A percentile compares a stretch with the other conserved stretches of the same genome.
phyloP scores from a whole-genome alignment of 2,329 filamentous ascomycete species.

The Aspergillus tamarii region DNA sequence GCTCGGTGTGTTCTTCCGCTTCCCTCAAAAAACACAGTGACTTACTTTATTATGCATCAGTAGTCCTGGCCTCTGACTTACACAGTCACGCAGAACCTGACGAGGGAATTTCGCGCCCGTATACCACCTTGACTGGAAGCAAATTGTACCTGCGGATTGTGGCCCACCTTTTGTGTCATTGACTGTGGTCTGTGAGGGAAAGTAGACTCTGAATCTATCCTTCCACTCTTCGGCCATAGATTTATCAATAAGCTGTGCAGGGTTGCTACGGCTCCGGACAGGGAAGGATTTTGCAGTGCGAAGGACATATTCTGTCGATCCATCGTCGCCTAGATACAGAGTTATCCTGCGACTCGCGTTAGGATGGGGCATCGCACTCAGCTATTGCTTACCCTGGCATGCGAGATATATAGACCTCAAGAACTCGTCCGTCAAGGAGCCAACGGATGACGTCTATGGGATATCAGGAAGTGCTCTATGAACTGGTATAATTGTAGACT shows the following conservation, averaged over 20 bases:
- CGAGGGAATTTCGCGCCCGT: conserved; percentile 70
- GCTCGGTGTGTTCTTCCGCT: not conserved
- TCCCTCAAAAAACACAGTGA: conserved; percentile 16
- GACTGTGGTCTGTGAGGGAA: conserved; percentile 75
- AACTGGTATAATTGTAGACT: conserved; percentile 26
- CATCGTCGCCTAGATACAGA: conserved; percentile 48
- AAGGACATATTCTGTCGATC: conserved; percentile 46
- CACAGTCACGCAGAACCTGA: conserved; percentile 72
- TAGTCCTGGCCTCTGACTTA: conserved; percentile 70
- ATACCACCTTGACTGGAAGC: conserved; percentile 75
- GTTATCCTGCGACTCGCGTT: conserved; percentile 13
- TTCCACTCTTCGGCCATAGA: conserved; percentile 43
- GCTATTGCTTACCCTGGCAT: conserved; percentile 51
- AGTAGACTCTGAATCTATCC: conserved; percentile 73
- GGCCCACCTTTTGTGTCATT: conserved; percentile 64
- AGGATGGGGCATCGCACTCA: not conserved
- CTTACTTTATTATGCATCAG: conserved; percentile 87
- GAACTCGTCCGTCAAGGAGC: conserved; percentile 71
- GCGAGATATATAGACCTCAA: conserved; percentile 63
- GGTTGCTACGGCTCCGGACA: conserved; percentile 39
- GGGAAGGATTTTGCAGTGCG: conserved; percentile 36
- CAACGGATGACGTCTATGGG: conserved; percentile 74
- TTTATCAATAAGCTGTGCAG: conserved; percentile 46
- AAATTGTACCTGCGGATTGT: conserved; percentile 77
- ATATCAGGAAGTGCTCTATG: conserved; percentile 14